Evolutionary conservation across 1,139 yeast species (phyloP).

Genomic region (Suhomyces bribrorum): DNA sequence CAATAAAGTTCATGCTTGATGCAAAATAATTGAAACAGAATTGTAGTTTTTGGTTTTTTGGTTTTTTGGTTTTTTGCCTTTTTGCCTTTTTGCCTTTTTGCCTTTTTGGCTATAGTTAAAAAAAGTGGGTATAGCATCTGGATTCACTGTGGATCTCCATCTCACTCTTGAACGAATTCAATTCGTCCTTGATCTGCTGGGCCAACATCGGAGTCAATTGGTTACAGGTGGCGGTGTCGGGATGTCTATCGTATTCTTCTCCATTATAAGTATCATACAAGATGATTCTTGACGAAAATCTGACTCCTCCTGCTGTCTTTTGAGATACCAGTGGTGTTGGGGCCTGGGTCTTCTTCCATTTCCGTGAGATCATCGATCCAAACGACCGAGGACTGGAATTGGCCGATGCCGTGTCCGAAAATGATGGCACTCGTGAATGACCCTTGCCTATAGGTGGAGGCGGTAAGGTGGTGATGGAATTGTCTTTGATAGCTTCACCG

Average conservation of each 20-base stretch:
- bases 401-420: constrained; percentile 25
- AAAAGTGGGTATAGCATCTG: constrained; percentile 80
- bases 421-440: constrained; percentile 31
- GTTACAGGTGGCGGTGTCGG: constrained; percentile 92
- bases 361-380: constrained; percentile 32
- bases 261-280: constrained; percentile 85
- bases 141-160: constrained; percentile 85
- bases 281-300: constrained; percentile 80
- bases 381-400: constrained; percentile 36
- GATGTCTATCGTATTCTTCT: constrained; percentile 88
- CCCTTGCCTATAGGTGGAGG: constrained; percentile 23
- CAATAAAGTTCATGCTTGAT: too few species aligned
- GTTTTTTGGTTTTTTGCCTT: too few species aligned
- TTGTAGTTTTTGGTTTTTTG: too few species aligned
- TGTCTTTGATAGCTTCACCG: constrained; percentile 3
- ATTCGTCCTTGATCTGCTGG: constrained; percentile 82
- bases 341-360: constrained; percentile 20
- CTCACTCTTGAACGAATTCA: constrained; percentile 71
- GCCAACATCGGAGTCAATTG: constrained; percentile 88
- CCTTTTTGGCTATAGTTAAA: constrained; percentile 4
- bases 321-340: constrained; percentile 8
- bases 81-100: too few species aligned
- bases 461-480: constrained; percentile 7
- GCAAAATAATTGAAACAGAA: too few species aligned
- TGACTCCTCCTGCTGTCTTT: constrained; percentile 42